Conservation (phyloP, 495 filamentous ascomycete genomes). For the Penicillium cataractarum region DNA sequence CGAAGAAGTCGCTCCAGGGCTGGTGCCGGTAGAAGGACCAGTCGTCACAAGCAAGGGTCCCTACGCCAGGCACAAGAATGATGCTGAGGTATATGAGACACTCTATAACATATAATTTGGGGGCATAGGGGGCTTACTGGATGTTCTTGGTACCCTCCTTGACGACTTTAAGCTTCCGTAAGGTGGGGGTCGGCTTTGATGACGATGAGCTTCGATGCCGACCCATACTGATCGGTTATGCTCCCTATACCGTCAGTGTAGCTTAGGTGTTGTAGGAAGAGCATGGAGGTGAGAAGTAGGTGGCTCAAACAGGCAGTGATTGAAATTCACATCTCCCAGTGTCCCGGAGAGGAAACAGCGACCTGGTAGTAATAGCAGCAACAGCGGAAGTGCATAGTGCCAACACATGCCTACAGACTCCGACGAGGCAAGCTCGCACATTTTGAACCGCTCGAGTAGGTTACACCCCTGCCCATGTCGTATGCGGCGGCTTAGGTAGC, state of each 20-base stretch:
- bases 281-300: too few relatives aligned
- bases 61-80: background rate
- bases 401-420: too few relatives aligned
- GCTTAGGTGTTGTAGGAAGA: too few relatives aligned
- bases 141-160: background rate
- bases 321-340: too few relatives aligned
- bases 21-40: background rate
- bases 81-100: background rate
- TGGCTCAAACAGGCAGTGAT: too few relatives aligned
- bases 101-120: background rate
- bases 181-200: background rate
- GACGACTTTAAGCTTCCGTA: background rate
- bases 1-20: too few relatives aligned
- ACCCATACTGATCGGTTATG: background rate
- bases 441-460: background rate
- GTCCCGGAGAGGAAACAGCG: too few relatives aligned
- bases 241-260: too few relatives aligned
- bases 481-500: background rate
- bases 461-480: background rate
- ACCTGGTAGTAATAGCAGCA: too few relatives aligned
- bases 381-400: too few relatives aligned
- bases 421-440: background rate
- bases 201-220: background rate
- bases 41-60: background rate
- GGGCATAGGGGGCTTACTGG: background rate